Conservation (phyloP, 2,329 filamentous ascomycete species). For the Fusarium mundagurra region DNA sequence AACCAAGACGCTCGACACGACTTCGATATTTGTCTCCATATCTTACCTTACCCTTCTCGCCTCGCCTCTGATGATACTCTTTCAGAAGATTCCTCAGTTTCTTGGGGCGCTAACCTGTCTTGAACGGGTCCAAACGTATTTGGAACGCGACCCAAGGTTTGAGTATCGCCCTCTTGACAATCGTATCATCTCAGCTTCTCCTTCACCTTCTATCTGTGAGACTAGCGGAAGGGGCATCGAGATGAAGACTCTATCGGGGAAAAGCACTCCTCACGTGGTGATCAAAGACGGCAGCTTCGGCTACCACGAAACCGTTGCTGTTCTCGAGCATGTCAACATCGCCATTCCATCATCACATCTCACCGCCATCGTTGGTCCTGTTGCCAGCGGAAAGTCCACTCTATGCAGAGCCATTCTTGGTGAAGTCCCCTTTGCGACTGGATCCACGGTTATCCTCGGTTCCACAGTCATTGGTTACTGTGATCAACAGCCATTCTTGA, state of each 20-base stretch:
- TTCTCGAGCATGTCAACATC: constrained; percentile 23
- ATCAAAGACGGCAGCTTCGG: constrained; percentile 34
- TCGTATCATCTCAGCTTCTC: accelerated
- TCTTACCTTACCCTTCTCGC: background rate
- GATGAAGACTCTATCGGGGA: background rate
- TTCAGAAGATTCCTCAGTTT: background rate
- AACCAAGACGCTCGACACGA: constrained; percentile 42
- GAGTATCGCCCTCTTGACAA: background rate
- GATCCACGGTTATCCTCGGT: constrained; percentile 10
- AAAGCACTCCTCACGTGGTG: background rate
- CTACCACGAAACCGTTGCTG: constrained; percentile 28
- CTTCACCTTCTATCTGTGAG: background rate
- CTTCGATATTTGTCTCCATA: constrained; percentile 41
- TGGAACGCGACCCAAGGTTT: background rate
- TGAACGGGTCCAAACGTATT: background rate
- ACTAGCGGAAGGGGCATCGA: background rate
- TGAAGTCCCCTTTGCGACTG: constrained; percentile 35
- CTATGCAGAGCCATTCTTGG: constrained; percentile 50
- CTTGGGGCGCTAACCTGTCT: background rate
- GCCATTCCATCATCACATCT: constrained; percentile 29
- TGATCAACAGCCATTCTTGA: constrained; percentile 47
- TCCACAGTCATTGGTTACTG: constrained; percentile 43
- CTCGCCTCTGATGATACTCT: background rate
- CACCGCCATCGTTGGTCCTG: constrained; percentile 50
- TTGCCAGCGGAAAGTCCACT: constrained; percentile 50